Evolutionary conservation across 2,329 filamentous ascomycete genomes (phyloP), one percentile per base, ranked within the genome.

Genomic region (Penicillium sp.): DNA sequence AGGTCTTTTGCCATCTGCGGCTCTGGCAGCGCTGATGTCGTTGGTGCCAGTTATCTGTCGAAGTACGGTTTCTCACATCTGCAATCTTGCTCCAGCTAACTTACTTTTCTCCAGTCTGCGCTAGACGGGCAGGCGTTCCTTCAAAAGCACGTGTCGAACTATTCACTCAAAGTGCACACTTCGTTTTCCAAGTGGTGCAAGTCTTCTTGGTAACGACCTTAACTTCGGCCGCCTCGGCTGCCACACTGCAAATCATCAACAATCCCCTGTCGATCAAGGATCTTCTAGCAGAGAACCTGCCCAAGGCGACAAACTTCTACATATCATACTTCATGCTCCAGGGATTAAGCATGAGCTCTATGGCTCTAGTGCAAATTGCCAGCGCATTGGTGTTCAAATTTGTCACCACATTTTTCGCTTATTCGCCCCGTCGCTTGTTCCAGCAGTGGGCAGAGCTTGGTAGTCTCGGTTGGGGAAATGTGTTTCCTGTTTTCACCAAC

Each of bases 291-390:
- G 69, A 81, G 39, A 88, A 90, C 59, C 77, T 99, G 3, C 94
- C 94, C 16, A 89, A 87, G 60, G 88, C 92, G 0, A 93, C 91
- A 55, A 97, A 96, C 73, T 95, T 97, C 68, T 99, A 97, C 73
- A 88, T 97, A 13, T 92, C 88, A 0, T 99, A 97, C 76, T 96
- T 97, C 65, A 83, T 97, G 22, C 86, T 99, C 1, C 92, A 97
- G 71, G 94, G 93, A 29, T 71, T 97, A 42, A 87, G 85, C 4
- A 83, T 92, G 56, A 89, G 90, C 9, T 84, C 89, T 0, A 81
- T 86, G 45, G 83, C 89, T 1, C 73, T 97, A 2, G 80, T 94
- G 1, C 90, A 95, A 62, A 79, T 88, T 32, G 80, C 78, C 24
- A 89, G 90, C 22, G 82, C 96, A 24, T 67, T 91, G 18, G 76